Conservation (phyloP, 1,139 yeast species). For the Taphrina betulina region DNA sequence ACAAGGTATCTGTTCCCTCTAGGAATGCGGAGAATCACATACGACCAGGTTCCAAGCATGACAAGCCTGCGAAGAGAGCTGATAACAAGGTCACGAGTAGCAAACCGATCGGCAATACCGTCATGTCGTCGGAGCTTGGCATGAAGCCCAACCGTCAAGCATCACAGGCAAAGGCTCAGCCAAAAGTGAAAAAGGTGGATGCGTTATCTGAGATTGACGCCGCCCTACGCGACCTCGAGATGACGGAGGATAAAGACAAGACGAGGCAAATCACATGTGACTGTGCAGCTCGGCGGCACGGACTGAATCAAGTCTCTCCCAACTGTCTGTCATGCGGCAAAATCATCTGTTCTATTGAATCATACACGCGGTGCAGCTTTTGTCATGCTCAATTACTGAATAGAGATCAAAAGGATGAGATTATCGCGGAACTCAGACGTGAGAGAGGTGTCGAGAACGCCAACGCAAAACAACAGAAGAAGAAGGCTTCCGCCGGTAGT, state of each 20-base stretch:
- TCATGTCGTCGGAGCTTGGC: slow-evolving; percentile 32
- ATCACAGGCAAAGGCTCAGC: background rate
- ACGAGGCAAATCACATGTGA: slow-evolving; percentile 53
- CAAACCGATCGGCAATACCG: slow-evolving; percentile 22
- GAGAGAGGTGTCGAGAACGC: slow-evolving; percentile 26
- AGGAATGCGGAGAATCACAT: background rate
- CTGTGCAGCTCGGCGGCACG: slow-evolving; percentile 72
- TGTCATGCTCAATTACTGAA: slow-evolving; percentile 27
- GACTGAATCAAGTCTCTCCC: slow-evolving; percentile 84
- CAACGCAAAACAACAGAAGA: slow-evolving; percentile 24
- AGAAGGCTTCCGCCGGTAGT: slow-evolving; percentile 22
- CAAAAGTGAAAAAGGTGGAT: slow-evolving; percentile 49
- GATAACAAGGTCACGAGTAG: background rate
- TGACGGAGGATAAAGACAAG: slow-evolving; percentile 40
- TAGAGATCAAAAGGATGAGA: slow-evolving; percentile 31
- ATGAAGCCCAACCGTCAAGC: background rate
- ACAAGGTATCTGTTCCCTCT: slow-evolving; percentile 19
- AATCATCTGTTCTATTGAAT: slow-evolving; percentile 85
- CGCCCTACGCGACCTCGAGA: slow-evolving; percentile 49
- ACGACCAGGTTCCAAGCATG: slow-evolving; percentile 6
- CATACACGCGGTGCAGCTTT: slow-evolving; percentile 68
- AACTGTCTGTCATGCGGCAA: slow-evolving; percentile 94
- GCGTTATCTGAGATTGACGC: slow-evolving; percentile 58
- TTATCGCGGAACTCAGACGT: slow-evolving; percentile 30
- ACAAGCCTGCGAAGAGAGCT: slow-evolving; percentile 8